Evolutionary conservation across 805 yeast species (phyloP), one percentile per base, ranked within the genome.

Genomic region (Metschnikowia koreensis): DNA sequence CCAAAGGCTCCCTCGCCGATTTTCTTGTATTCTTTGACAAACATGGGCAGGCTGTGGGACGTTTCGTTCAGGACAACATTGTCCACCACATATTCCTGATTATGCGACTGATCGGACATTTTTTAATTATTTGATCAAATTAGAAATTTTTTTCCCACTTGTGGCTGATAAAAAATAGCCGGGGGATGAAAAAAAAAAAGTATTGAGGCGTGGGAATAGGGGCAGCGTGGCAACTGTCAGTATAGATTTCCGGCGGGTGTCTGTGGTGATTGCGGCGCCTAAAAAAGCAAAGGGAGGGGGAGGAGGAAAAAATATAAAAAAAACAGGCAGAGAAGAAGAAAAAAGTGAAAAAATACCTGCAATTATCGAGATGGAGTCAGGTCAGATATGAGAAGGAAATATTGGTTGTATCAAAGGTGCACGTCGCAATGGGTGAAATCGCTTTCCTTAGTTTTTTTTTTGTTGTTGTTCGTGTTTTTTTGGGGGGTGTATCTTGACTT

Each of bases 1-100:
- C 96, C 96, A 63, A 88, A 88, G 6, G 94, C 94, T 40, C 96
- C 96, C 67, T 87, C 89, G 10, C 96, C 96, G 47, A 88, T 86
- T 61, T 83, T 81, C 52, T 84, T 83, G 64, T 84, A 82, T 62
- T 88, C 93, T 58, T 78, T 81, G 22, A 88, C 80, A 36, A 82
- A 70, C 93, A 87, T 87, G 48, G 83, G 81, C 59, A 76, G 74
- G 7, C 79, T 69, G 12, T 69, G 66, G 42, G 79, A 77, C 2
- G 85, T 76, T 49, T 74, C 73, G 64, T 83, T 85, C 47, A 84
- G 80, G 36, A 84, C 80, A 44, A 87, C 93, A 46, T 66, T 65
- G 41, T 67, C 66, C 45, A 71, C 58, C 12, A 68, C 58, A 55
- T 73, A 75, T 54, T 75, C 77, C 50, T 68, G 56, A 13, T 45